Conservation (phyloP, 2,329 filamentous ascomycete genomes). For the Neofusicoccum umdonicola region DNA sequence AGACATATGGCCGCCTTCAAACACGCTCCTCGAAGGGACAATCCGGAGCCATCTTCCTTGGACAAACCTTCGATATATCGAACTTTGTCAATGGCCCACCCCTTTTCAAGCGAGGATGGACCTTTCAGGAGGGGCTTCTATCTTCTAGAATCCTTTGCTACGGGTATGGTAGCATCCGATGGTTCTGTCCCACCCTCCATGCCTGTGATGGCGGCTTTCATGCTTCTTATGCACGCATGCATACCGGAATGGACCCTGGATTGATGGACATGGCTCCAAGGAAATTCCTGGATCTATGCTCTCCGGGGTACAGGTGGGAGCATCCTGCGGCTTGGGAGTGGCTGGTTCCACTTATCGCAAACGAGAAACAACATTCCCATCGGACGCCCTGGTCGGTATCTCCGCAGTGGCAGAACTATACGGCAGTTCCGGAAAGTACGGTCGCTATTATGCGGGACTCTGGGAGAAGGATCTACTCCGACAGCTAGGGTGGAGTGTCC, state of each 20-base stretch:
- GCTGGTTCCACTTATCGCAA: neutral
- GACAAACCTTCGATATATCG: no score
- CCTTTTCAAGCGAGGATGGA: conserved; percentile 10
- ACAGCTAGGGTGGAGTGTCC: neutral
- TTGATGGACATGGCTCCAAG: neutral
- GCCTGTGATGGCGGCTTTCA: neutral
- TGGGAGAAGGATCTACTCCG: neutral
- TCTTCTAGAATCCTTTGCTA: conserved; percentile 7
- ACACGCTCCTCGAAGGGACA: no score
- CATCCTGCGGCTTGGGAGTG: neutral
- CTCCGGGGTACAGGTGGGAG: no score
- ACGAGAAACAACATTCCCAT: neutral
- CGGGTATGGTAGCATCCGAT: neutral
- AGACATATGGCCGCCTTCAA: no score
- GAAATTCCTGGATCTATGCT: no score
- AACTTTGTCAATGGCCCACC: neutral
- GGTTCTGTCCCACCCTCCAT: conserved; percentile 5
- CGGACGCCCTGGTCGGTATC: neutral
- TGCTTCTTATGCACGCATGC: neutral
- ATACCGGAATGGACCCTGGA: neutral
- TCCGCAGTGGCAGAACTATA: conserved; percentile 5
- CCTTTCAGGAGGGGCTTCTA: conserved; percentile 17
- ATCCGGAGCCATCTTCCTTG: no score
- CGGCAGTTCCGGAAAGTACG: neutral
- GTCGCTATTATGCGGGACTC: neutral